Evolutionary conservation across 2,329 filamentous ascomycete genomes (phyloP).

Genomic region (Ampelomyces quisqualis): DNA sequence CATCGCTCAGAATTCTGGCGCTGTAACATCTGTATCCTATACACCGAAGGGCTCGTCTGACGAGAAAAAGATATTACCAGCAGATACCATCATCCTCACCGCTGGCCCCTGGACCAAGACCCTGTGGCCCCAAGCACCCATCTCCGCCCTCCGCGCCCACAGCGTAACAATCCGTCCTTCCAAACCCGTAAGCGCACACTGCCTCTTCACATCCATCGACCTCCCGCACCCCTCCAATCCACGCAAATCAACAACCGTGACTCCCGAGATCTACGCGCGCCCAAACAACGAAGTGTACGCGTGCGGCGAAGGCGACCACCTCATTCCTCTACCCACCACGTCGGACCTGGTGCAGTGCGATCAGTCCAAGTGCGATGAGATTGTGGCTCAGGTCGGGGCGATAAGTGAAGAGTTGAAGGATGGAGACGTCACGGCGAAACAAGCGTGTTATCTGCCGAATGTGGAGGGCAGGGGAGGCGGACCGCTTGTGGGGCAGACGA

Average conservation of each 20-base stretch:
- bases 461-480: conserved; percentile 59
- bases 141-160: conserved; percentile 62
- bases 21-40: conserved; percentile 65
- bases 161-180: conserved; percentile 62
- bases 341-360: conserved; percentile 77
- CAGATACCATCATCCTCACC: conserved; percentile 60
- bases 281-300: conserved; percentile 90
- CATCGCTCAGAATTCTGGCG: conserved; percentile 60
- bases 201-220: conserved; percentile 82
- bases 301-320: conserved; percentile 83
- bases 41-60: conserved; percentile 52
- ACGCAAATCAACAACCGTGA: conserved; percentile 55
- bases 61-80: conserved; percentile 52
- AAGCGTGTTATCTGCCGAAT: conserved; percentile 92
- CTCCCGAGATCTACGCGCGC: conserved; percentile 91
- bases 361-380: conserved; percentile 74
- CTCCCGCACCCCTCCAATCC: conserved; percentile 58
- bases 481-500: conserved; percentile 76
- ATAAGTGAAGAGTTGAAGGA: conserved; percentile 54
- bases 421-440: conserved; percentile 65
- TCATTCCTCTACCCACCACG: conserved; percentile 71
- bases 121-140: conserved; percentile 58
- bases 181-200: conserved; percentile 66
- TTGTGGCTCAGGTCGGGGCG: conserved; percentile 72
- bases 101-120: conserved; percentile 63